Base-by-base conservation (phyloP, 192 early-diverging fungal species). In the Phycomyces nitens region DNA sequence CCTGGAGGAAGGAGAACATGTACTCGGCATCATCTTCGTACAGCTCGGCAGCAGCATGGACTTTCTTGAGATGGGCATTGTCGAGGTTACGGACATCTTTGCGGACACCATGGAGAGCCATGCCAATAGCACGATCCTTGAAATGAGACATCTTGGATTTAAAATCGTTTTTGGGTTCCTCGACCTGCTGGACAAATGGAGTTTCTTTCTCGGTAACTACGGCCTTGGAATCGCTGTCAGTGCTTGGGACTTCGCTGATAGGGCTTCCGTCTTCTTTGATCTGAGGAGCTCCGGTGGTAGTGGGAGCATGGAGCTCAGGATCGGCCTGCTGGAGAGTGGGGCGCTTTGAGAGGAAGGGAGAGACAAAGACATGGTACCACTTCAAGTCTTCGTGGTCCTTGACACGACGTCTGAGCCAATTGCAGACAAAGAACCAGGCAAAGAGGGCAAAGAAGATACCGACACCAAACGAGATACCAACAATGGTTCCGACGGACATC, bases 1-100 rank as follows among this genome's bases (percentile, higher is more conserved):
- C 78, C 67, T 93, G 92, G 42, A 93, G 77, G 71, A 91, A 86
- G 3, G 90, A 91, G 82, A 88, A 94, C 26, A 94, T 79, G 62
- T 86, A 82, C 72, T 94, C 92, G 27, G 87, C 89, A 38, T 88
- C 76, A 60, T 74, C 78, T 55, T 92, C 89, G 62, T 84, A 92
- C 58, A 84, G 75, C 55, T 80, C 79, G 34, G 91, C 88, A 29
- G 76, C 78, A 27, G 71, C 77, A 62, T 92, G 91, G 20, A 88
- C 74, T 29, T 71, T 52, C n/a, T 74, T 67, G 16, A 77, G 54
- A 50, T 73, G 62, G 21, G 77, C 63, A 64, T 82, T 77, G 0
- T 77, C 65, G 20, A 81, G 68, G 58, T 81, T 81, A 55, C 77
- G 77, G 27, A 83, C 80, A 61, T 83, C 82, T 53, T 83, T 65